These are phyloP conservation scores for Tylopilus plumbeoviolaceoides DNA, from an alignment of 768 basidiomycete genomes.

Conservation along the genomic window DNA sequence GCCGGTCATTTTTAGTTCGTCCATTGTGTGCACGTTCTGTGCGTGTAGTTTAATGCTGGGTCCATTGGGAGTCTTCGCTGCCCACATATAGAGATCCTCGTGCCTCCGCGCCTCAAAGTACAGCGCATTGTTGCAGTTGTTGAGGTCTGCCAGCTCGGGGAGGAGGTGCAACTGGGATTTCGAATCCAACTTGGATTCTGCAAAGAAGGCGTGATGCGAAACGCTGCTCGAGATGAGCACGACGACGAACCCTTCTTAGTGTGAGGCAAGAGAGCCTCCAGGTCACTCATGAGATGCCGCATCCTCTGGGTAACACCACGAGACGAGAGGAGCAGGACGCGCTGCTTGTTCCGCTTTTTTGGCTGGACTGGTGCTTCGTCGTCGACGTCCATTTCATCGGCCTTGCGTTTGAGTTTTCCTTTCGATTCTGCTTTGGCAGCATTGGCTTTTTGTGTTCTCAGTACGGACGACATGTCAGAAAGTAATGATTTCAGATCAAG, in stretches of 20 bases:
- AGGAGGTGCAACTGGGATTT: slow-evolving; percentile 90
- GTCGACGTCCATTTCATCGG: slow-evolving; percentile 59
- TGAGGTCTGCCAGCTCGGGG: slow-evolving; percentile 93
- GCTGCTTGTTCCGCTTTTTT: slow-evolving; percentile 88
- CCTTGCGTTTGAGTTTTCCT: slow-evolving; percentile 57
- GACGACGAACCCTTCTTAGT: slow-evolving; percentile 84
- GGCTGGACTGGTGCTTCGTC: slow-evolving; percentile 36
- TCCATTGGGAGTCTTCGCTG: slow-evolving; percentile 94
- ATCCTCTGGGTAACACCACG: slow-evolving; percentile 94
- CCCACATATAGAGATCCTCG: slow-evolving; percentile 96
- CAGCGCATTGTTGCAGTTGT: slow-evolving; percentile 95
- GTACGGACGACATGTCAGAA: slow-evolving; percentile 54
- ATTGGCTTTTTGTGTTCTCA: slow-evolving; percentile 60
- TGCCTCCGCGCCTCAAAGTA: slow-evolving; percentile 97
- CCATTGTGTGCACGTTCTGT: slow-evolving; percentile 99
- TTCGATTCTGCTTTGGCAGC: slow-evolving; percentile 43
- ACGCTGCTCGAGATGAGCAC: neutral
- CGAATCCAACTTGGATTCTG: slow-evolving; percentile 96
- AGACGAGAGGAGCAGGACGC: slow-evolving; percentile 88
- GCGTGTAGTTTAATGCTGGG: slow-evolving; percentile 97
- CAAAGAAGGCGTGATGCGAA: neutral
- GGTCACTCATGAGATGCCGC: slow-evolving; percentile 95
- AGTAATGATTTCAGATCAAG: neutral
- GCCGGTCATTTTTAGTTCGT: slow-evolving; percentile 98
- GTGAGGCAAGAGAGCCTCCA: slow-evolving; percentile 88